Evolutionary conservation across 805 yeast species (phyloP).

Genomic region (Blastobotrys robertii): DNA sequence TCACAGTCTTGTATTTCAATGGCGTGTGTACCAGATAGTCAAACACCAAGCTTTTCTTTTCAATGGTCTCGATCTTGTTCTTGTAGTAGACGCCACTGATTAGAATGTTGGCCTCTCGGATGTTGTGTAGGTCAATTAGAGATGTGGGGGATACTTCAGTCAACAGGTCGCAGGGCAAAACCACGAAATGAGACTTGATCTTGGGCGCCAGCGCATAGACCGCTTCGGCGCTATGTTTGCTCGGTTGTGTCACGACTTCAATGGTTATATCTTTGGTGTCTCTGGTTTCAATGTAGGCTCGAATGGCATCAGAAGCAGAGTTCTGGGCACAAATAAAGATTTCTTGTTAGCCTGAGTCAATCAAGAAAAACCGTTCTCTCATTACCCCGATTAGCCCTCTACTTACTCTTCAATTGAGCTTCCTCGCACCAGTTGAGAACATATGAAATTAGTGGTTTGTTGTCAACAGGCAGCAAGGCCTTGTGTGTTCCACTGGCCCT

Average conservation of each 20-base stretch:
- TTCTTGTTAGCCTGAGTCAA: slow-evolving; percentile 14
- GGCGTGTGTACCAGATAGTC: slow-evolving; percentile 43
- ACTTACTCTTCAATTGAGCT: slow-evolving; percentile 51
- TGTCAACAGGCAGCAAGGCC: slow-evolving; percentile 83
- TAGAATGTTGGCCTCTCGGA: slow-evolving; percentile 58
- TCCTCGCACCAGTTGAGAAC: slow-evolving; percentile 88
- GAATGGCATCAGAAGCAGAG: background rate
- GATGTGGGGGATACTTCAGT: slow-evolving; percentile 89
- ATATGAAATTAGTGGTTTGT: slow-evolving; percentile 77
- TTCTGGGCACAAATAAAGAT: slow-evolving; percentile 11
- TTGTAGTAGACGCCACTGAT: slow-evolving; percentile 60
- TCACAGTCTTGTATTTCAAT: slow-evolving; percentile 26
- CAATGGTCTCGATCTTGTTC: slow-evolving; percentile 66
- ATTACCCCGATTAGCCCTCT: too few species aligned
- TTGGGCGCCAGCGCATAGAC: slow-evolving; percentile 7
- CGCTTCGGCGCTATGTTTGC: slow-evolving; percentile 15
- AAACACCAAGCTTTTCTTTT: slow-evolving; percentile 60
- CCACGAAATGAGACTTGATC: slow-evolving; percentile 44
- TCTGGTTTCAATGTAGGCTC: slow-evolving; percentile 33
- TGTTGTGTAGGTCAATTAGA: slow-evolving; percentile 70
- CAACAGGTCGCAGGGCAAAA: slow-evolving; percentile 88
- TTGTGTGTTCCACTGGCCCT: slow-evolving; percentile 63
- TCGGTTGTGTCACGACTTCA: slow-evolving; percentile 10
- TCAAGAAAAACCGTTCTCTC: too few species aligned
- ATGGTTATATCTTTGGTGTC: background rate